Percentiles rank a stretch among this genome's conserved stretches.
phyloP scores from a whole-genome alignment of 768 basidiomycete species.

The Gloeopeniophorella convolvens region DNA sequence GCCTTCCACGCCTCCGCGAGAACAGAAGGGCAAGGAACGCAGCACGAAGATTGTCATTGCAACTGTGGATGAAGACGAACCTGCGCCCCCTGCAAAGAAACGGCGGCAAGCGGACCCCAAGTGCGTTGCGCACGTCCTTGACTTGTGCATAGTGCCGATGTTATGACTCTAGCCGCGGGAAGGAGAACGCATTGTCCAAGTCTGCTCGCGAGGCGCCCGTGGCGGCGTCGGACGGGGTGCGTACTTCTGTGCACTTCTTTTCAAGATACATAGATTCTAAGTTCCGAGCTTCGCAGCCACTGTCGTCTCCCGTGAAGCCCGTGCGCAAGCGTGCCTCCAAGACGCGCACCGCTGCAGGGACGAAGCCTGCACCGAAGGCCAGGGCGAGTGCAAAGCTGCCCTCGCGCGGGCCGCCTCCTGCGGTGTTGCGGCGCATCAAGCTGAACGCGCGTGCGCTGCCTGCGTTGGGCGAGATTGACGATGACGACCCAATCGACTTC shows the following conservation, averaged over 20 bases:
- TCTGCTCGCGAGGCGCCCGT: neutral
- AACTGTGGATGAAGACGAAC: too few species aligned
- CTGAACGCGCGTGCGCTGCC: neutral
- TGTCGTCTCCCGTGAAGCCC: neutral
- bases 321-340: too few species aligned
- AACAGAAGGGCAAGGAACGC: too few species aligned
- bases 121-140: too few species aligned
- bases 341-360: too few species aligned
- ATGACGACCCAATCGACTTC: conserved; percentile 16
- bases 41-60: too few species aligned
- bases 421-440: conserved; percentile 6
- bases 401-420: conserved; percentile 1
- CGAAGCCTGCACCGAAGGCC: neutral
- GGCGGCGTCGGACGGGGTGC: neutral
- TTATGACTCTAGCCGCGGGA: neutral
- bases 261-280: too few species aligned
- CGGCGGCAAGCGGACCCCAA: too few species aligned
- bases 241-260: neutral
- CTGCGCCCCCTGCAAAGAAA: too few species aligned
- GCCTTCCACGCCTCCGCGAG: too few species aligned
- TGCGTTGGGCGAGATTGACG: neutral
- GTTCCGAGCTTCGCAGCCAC: neutral
- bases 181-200: conserved; percentile 1
- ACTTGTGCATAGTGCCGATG: neutral
- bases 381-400: neutral